Base-by-base conservation (phyloP, 169 alveolate genomes). In the Eimeria maxima region DNA sequence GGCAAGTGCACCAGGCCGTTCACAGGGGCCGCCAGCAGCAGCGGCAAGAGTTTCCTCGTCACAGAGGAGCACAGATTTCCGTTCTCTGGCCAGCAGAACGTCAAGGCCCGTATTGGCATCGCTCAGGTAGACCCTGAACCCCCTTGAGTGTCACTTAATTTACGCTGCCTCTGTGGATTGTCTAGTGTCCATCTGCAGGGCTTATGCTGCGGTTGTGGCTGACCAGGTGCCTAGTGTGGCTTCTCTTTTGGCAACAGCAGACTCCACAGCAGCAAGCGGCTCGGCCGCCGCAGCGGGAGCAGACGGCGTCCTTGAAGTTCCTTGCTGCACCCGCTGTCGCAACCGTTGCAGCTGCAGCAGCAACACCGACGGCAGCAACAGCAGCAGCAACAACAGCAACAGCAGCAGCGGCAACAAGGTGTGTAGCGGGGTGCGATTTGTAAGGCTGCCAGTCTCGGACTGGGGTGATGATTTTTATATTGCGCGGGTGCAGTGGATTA, bases 11-110 rank as follows among this genome's bases (percentile, higher is more conserved):
- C 22, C 84, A 42, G 84, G 29, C 42, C 42, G 16, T 7, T 33
- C 60, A 53, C 1, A 53, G 60, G 20, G 60, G 60, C 60, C 60
- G 10, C 60, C 60, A 53, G 60, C 60, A 53, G 1, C 60, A 57
- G 76, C 92, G 29, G 92, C 92, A 57, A 91, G 81, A 86, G 55
- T 57, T 44, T 76, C 47, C 27, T 91, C 4, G 50, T 76, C 6
- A 55, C 83, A 33, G 95, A 91, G 80, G 78, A 74, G n/a, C 95
- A 91, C 53, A 89, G 81, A 7, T 91, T 91, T 27, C 95, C 95
- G 11, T 91, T 91, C 44, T 74, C 95, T n/a, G 95, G 95, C 50
- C 50, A 50, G 90, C 90, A 24, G 67, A 91, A 91, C 44, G 95
- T 91, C 83, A 63, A 65, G 33, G 65, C 44, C 20, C 74, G 95